Conservation (phyloP, 1,284 basidiomycete species). For the Tilletia setariae region DNA sequence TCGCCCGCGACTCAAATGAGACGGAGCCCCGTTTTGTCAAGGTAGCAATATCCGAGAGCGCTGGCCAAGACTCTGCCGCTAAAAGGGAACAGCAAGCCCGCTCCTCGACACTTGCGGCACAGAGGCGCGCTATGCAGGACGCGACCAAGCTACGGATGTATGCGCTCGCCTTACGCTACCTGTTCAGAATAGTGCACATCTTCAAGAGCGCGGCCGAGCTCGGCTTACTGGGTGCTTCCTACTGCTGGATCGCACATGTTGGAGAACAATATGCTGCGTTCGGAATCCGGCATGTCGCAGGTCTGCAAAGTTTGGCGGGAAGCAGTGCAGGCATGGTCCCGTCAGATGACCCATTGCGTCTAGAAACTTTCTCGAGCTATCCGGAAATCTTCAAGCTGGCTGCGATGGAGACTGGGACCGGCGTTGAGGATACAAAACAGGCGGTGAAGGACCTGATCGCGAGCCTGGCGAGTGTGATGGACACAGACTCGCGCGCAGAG, state of each 20-base stretch:
- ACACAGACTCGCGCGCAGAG: not conserved
- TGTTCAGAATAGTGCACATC: not conserved
- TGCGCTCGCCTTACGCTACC: not conserved
- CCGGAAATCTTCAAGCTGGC: not conserved
- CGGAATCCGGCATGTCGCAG: too few species aligned
- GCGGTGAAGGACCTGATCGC: not conserved
- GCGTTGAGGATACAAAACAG: constrained; percentile 7
- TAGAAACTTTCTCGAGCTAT: not conserved
- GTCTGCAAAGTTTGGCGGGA: too few species aligned
- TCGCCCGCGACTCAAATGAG: not conserved
- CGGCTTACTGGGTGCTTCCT: too few species aligned
- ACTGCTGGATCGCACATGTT: too few species aligned
- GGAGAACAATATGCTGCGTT: too few species aligned
- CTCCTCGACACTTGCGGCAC: not conserved
- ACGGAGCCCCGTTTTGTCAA: not conserved
- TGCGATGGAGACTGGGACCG: constrained; percentile 3
- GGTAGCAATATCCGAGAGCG: not conserved
- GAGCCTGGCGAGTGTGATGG: not conserved
- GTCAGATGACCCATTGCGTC: too few species aligned
- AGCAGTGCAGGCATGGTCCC: too few species aligned
- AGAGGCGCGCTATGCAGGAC: constrained; percentile 7
- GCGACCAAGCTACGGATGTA: not conserved
- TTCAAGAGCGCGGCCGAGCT: not conserved
- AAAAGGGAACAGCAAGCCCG: too few species aligned
- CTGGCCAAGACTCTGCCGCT: too few species aligned